Percentiles rank a stretch among this genome's conserved stretches.
Conservation (phyloP, 805 yeast species). For the Isabelozyma rhagii region DNA sequence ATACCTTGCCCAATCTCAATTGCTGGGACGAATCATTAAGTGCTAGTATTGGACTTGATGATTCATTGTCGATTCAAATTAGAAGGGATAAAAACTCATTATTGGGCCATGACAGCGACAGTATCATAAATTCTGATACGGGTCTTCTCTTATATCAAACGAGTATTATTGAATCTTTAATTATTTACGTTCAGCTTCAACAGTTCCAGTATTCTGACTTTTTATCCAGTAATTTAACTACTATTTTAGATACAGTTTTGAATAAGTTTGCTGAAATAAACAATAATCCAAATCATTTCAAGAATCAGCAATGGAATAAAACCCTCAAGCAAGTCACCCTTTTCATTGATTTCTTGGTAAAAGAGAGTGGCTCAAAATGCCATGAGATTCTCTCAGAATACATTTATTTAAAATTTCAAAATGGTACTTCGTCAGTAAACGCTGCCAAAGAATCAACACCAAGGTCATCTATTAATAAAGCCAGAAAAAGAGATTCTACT, state of each 20-base stretch:
- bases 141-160: conserved; percentile 22
- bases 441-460: not conserved
- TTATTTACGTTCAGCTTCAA: conserved; percentile 37
- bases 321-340: conserved; percentile 25
- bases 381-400: conserved; percentile 35
- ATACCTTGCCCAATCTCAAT: conserved; percentile 28
- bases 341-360: conserved; percentile 26
- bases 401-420: conserved; percentile 25
- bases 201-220: conserved; percentile 38
- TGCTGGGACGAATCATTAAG: conserved; percentile 25
- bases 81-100: conserved; percentile 20
- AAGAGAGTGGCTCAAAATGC: conserved; percentile 34
- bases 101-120: conserved; percentile 23
- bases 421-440: not conserved
- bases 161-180: conserved; percentile 30
- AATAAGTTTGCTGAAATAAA: conserved; percentile 24
- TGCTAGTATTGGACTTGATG: conserved; percentile 14
- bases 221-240: conserved; percentile 22
- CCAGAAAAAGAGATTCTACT: conserved; percentile 19
- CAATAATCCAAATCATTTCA: conserved; percentile 21
- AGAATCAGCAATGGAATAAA: conserved; percentile 30
- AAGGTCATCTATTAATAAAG: conserved; percentile 1
- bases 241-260: conserved; percentile 28
- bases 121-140: conserved; percentile 16
- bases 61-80: conserved; percentile 6